A percentile compares a stretch with the other conserved stretches of the same genome.
Conservation (phyloP, 2,329 filamentous ascomycete species). For the Aspergillus sergii region DNA sequence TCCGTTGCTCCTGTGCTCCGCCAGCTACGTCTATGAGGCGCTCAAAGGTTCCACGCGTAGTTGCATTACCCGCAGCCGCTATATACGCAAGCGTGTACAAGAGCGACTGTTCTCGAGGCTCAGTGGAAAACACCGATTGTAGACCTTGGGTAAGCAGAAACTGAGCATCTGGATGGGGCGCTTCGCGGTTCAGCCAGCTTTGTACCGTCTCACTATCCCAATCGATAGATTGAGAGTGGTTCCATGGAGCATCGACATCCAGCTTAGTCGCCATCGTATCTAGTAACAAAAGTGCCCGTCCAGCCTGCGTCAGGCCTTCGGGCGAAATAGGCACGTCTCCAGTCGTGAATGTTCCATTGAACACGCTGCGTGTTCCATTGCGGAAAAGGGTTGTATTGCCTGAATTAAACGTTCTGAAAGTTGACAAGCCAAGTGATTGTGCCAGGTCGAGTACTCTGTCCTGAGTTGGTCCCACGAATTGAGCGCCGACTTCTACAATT, state of each 20-base stretch:
- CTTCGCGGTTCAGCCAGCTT: not conserved
- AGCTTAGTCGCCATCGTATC: conserved; percentile 3
- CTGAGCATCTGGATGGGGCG: conserved; percentile 16
- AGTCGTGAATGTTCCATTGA: not conserved
- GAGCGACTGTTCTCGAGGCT: conserved; percentile 5
- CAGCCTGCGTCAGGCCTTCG: not conserved
- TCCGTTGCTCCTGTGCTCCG: conserved; percentile 3
- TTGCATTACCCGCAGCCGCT: conserved; percentile 6
- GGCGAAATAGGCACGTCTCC: not conserved
- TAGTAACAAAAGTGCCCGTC: not conserved
- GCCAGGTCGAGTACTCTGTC: conserved; percentile 24
- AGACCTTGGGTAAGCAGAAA: conserved; percentile 7
- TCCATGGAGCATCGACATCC: conserved; percentile 1
- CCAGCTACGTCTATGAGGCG: conserved; percentile 3
- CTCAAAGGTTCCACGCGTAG: conserved; percentile 2
- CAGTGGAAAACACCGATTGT: conserved; percentile 12
- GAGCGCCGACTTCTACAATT: conserved; percentile 28
- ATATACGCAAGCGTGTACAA: conserved; percentile 7
- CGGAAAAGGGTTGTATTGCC: conserved; percentile 3
- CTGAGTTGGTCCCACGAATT: conserved; percentile 30
- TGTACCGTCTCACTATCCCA: conserved; percentile 6
- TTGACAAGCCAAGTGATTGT: conserved; percentile 20
- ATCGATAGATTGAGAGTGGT: not conserved
- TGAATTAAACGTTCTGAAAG: conserved; percentile 11
- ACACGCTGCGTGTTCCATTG: not conserved